A percentile compares a stretch with the other conserved stretches of the same genome.
Conservation (phyloP, 192 early-diverging fungal species). For the Coemansia sp. region DNA sequence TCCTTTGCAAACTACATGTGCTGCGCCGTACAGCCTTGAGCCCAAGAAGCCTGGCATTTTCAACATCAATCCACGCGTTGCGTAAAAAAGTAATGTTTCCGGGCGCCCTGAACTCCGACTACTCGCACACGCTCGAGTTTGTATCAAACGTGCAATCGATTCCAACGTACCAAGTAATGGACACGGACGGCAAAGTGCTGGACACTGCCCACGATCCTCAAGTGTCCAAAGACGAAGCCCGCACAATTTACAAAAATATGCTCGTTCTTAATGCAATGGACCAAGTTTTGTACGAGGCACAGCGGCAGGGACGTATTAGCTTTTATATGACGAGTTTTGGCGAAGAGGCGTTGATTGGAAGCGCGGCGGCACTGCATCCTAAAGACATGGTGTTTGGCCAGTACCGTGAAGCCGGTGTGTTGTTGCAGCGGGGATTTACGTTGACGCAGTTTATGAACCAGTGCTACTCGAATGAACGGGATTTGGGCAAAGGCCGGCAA, state of each 20-base stretch:
- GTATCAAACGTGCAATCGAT: constrained; percentile 68
- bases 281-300: constrained; percentile 93
- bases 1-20: neutral
- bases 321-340: constrained; percentile 99
- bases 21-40: neutral
- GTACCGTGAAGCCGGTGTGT: constrained; percentile 93
- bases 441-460: constrained; percentile 95
- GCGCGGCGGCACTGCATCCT: constrained; percentile 79
- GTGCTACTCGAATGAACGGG: constrained; percentile 87
- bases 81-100: constrained; percentile 66
- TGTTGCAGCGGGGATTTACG: constrained; percentile 94
- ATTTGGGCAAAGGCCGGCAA: constrained; percentile 93
- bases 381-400: constrained; percentile 96
- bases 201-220: constrained; percentile 63
- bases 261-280: constrained; percentile 89
- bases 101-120: constrained; percentile 63
- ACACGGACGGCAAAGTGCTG: constrained; percentile 76
- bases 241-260: constrained; percentile 90
- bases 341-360: constrained; percentile 94
- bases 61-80: constrained; percentile 12
- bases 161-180: constrained; percentile 93
- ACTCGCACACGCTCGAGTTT: constrained; percentile 63
- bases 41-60: constrained; percentile 6
- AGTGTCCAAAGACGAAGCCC: constrained; percentile 72
- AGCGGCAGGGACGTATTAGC: constrained; percentile 95